Percentiles rank a stretch among this genome's conserved stretches.
Evolutionary conservation across 768 basidiomycete genomes (phyloP).

Genomic region (Gymnopilus dilepis): DNA sequence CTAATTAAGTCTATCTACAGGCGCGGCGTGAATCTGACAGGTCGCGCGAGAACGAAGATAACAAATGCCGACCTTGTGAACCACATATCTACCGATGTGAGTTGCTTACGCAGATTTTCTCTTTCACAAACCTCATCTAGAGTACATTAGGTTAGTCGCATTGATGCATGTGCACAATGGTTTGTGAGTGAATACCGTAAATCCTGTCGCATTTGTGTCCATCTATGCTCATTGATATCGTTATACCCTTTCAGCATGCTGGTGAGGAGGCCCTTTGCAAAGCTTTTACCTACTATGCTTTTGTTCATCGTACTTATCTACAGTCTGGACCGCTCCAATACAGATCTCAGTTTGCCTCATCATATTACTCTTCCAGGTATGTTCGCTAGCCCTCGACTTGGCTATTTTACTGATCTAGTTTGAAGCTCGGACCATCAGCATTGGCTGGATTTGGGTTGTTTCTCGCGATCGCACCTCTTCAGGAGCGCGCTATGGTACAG

Average conservation of each 20-base stretch:
- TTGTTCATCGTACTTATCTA: background rate
- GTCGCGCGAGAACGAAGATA: conserved; percentile 65
- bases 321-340: conserved; percentile 72
- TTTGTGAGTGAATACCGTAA: conserved; percentile 59
- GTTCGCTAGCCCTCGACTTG: background rate
- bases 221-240: background rate
- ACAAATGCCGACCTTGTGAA: conserved; percentile 66
- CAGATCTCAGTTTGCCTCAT: conserved; percentile 65
- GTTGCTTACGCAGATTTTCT: conserved; percentile 21
- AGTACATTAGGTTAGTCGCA: conserved; percentile 51
- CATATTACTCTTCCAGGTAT: conserved; percentile 63
- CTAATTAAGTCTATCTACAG: conserved; percentile 76
- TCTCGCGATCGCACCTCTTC: conserved; percentile 63
- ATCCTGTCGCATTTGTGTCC: conserved; percentile 2
- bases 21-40: conserved; percentile 67
- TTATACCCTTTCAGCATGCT: conserved; percentile 20
- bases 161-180: conserved; percentile 72
- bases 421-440: conserved; percentile 70
- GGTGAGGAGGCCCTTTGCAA: conserved; percentile 4
- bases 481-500: conserved; percentile 65
- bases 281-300: background rate
- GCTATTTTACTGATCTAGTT: conserved; percentile 1
- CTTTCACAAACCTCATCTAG: background rate
- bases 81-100: conserved; percentile 69
- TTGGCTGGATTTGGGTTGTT: conserved; percentile 75